Conservation (phyloP, 192 early-diverging fungal genomes). For the Geranomyces variabilis region DNA sequence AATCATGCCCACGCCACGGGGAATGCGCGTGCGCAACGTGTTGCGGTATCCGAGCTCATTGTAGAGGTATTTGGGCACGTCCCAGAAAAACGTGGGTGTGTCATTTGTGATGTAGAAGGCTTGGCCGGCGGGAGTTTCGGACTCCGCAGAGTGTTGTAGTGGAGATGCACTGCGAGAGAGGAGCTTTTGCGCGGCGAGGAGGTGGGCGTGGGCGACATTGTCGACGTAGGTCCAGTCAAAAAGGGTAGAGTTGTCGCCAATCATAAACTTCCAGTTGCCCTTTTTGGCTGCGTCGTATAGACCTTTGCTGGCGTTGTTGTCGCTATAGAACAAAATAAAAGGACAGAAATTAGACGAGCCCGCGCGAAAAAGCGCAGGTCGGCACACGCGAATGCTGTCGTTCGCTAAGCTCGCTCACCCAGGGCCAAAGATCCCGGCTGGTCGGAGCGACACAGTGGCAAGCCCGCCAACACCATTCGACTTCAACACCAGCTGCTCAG, state of each 20-base stretch:
- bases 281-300: constrained; percentile 41
- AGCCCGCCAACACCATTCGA: constrained; percentile 69
- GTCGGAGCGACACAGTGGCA: constrained; percentile 77
- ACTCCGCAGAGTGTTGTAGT: neutral
- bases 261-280: constrained; percentile 64
- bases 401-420: constrained; percentile 39
- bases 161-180: constrained; percentile 17
- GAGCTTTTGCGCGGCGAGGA: constrained; percentile 65
- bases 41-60: constrained; percentile 38
- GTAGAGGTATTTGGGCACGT: constrained; percentile 68
- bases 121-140: constrained; percentile 47
- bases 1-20: constrained; percentile 46
- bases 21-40: constrained; percentile 37
- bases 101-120: constrained; percentile 93
- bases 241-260: constrained; percentile 80
- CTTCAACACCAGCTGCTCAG: constrained; percentile 76
- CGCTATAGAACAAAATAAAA: constrained; percentile 22
- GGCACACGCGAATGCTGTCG: neutral
- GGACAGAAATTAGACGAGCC: no score
- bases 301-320: constrained; percentile 43
- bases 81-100: constrained; percentile 87
- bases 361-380: neutral
- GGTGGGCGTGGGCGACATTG: constrained; percentile 82
- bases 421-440: constrained; percentile 92
- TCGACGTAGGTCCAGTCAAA: constrained; percentile 94